Conservation (phyloP, 2,329 filamentous ascomycete species). For the Neonectria sp. region DNA sequence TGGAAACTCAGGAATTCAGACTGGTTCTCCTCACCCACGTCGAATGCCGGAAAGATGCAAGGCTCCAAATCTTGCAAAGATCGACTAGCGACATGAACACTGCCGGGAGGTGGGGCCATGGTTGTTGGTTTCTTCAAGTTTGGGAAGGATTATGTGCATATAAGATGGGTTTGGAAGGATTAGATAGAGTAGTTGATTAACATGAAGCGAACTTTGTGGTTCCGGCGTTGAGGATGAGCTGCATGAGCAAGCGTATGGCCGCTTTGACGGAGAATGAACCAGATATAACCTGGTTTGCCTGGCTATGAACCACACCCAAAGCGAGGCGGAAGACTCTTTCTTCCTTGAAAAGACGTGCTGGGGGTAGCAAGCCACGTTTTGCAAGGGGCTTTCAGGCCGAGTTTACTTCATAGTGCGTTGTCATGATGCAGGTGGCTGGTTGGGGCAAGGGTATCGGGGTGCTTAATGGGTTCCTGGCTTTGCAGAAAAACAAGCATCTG, state of each 20-base stretch:
- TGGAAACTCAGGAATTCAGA: slow-evolving; percentile 11
- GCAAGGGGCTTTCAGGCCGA: slow-evolving; percentile 19
- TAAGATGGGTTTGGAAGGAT: slow-evolving; percentile 19
- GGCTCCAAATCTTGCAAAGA: slow-evolving; percentile 33
- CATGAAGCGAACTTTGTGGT: slow-evolving; percentile 6
- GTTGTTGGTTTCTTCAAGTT: slow-evolving; percentile 4
- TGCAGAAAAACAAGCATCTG: neutral
- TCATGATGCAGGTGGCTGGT: slow-evolving; percentile 18
- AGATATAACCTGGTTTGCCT: slow-evolving; percentile 37
- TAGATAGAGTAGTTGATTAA: slow-evolving; percentile 7
- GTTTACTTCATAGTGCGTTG: neutral
- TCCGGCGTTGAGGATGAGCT: slow-evolving; percentile 5
- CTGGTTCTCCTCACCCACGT: slow-evolving; percentile 29
- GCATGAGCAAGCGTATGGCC: slow-evolving; percentile 2
- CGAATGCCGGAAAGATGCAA: slow-evolving; percentile 41
- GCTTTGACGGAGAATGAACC: slow-evolving; percentile 23
- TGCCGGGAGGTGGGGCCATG: slow-evolving; percentile 28
- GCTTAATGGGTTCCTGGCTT: slow-evolving; percentile 6
- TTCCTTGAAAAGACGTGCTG: slow-evolving; percentile 5
- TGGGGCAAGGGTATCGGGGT: slow-evolving; percentile 12
- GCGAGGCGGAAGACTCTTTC: slow-evolving; percentile 15
- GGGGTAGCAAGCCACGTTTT: slow-evolving; percentile 1
- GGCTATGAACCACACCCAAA: slow-evolving; percentile 7
- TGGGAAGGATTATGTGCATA: slow-evolving; percentile 6
- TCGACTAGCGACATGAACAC: slow-evolving; percentile 14